phyloP scores from a whole-genome alignment of 2,329 filamentous ascomycete species.

The Aspergillus pseudoviridinutans region DNA sequence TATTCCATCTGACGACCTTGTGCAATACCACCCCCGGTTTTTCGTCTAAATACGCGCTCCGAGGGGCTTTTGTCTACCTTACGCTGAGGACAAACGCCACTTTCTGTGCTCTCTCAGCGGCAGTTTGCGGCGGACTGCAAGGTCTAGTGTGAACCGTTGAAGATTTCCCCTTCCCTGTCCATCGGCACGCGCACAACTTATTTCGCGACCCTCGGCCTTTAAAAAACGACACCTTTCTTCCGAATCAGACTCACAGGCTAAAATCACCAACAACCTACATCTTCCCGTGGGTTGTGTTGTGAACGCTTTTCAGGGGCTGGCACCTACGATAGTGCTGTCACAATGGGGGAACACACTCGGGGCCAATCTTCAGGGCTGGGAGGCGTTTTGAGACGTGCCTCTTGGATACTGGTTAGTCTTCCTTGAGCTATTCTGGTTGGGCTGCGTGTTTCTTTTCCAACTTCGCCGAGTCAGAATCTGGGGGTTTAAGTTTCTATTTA shows the following conservation, averaged over 20 bases:
- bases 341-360: constrained; percentile 32
- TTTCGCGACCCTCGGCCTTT: not conserved
- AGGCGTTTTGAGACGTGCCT: constrained; percentile 28
- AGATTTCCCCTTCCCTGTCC: not conserved
- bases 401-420: constrained; percentile 39
- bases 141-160: not conserved
- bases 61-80: not conserved
- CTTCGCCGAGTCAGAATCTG: not conserved
- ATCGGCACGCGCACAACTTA: not conserved
- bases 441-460: not conserved
- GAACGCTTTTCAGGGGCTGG: not conserved
- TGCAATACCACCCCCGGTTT: not conserved
- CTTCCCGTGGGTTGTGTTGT: not conserved
- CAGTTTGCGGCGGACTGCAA: not conserved
- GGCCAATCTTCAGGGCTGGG: constrained; percentile 32
- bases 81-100: not conserved
- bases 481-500: constrained; percentile 7
- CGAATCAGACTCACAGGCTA: not conserved
- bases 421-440: not conserved
- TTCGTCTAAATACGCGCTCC: not conserved
- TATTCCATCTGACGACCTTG: not conserved
- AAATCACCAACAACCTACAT: not conserved
- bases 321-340: constrained; percentile 4
- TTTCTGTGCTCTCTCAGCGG: not conserved
- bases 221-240: not conserved